A percentile compares a stretch with the other conserved stretches of the same genome.
Conservation (phyloP, 164 flowering plant species). For the Vitis labrusca region DNA sequence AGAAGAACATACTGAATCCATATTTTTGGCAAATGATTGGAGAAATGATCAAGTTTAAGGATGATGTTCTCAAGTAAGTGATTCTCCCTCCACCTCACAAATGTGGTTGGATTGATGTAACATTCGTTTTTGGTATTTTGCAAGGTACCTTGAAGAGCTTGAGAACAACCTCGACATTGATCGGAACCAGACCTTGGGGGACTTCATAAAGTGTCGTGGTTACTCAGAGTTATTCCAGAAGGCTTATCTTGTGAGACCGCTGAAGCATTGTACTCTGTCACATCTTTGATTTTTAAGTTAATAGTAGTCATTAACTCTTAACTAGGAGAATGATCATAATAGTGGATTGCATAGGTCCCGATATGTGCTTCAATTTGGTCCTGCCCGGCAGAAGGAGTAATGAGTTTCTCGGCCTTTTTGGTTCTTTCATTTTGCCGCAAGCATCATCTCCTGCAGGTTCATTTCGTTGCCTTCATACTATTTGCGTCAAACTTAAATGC, state of each 20-base stretch:
- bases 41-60: slow-evolving; percentile 76
- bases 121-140: not conserved
- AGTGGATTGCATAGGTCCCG: slow-evolving; percentile 52
- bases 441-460: slow-evolving; percentile 91
- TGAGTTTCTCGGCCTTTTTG: slow-evolving; percentile 80
- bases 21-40: slow-evolving; percentile 82
- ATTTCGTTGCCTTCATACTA: not conserved
- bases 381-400: slow-evolving; percentile 72
- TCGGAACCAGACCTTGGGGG: slow-evolving; percentile 77
- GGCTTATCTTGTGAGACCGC: slow-evolving; percentile 77
- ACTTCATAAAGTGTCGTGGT: slow-evolving; percentile 65
- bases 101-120: not conserved
- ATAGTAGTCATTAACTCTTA: slow-evolving; percentile 38
- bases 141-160: slow-evolving; percentile 75
- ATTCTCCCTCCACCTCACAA: not conserved
- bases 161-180: slow-evolving; percentile 80
- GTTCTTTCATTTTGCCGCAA: slow-evolving; percentile 91
- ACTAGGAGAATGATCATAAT: not conserved
- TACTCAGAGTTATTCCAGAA: slow-evolving; percentile 86
- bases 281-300: not conserved
- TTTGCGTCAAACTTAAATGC: not conserved
- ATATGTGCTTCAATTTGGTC: slow-evolving; percentile 93
- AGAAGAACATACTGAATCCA: slow-evolving; percentile 64
- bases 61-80: slow-evolving; percentile 61
- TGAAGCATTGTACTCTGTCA: not conserved